These are phyloP conservation scores for Wickerhamiella pararugosa DNA, from an alignment of 1,139 yeast genomes.

Conservation along the genomic window DNA sequence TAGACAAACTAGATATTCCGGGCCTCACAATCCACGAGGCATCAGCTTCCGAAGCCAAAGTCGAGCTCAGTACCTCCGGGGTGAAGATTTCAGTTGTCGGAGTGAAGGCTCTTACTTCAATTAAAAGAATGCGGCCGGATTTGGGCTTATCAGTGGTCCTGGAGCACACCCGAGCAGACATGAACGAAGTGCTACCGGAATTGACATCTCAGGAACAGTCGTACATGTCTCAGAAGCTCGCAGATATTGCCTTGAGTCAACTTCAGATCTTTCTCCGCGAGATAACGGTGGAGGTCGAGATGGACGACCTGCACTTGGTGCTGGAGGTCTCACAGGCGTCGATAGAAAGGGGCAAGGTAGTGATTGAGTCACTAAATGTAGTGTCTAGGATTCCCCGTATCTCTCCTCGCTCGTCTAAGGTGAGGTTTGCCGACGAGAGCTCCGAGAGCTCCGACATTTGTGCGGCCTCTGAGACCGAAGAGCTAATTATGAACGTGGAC, in stretches of 20 bases:
- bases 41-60: constrained; percentile 37
- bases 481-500: not conserved
- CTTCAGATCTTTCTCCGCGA: constrained; percentile 30
- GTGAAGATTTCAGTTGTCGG: constrained; percentile 46
- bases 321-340: constrained; percentile 26
- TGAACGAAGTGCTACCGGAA: constrained; percentile 20
- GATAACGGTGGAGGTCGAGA: not conserved
- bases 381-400: not conserved
- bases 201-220: not conserved
- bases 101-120: constrained; percentile 41
- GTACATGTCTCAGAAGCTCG: constrained; percentile 44
- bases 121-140: constrained; percentile 11
- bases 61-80: constrained; percentile 38
- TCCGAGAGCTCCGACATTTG: not conserved
- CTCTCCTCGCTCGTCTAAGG: not conserved
- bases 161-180: constrained; percentile 43
- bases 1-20: constrained; percentile 52
- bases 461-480: not conserved
- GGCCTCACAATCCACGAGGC: constrained; percentile 56
- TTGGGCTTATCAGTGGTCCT: constrained; percentile 34
- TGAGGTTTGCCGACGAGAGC: not conserved
- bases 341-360: constrained; percentile 30
- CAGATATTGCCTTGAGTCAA: constrained; percentile 55
- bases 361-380: constrained; percentile 19
- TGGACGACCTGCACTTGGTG: not conserved